Base-by-base conservation (phyloP, 352 stramenopile genomes). In the Thalassiosira livingstoniorum region DNA sequence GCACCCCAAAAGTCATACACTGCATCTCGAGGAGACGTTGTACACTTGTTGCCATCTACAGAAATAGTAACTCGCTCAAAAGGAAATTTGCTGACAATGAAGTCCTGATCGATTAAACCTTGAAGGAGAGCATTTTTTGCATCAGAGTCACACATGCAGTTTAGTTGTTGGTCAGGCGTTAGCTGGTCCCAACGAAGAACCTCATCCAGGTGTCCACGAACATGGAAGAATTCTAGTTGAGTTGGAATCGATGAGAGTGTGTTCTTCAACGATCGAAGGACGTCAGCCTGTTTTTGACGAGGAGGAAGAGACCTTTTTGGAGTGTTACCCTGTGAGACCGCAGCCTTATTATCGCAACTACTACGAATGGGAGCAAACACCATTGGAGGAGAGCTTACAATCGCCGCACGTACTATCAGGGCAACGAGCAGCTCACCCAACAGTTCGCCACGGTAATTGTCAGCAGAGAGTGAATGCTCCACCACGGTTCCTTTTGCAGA, bases 281-380 rank as follows among this genome's bases (percentile, higher is more conserved):
- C 32, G 32, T 65, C 57, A 10, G 57, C 27, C 32, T 65, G 57
- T 13, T 5, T 5, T 34, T 65, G 57, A n/a, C 25, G 23, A 2
- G 27, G 5, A 29, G 57, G 27, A 2, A 65, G 4, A 15, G 57
- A 34, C 3, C 57, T 29, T 2, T n/a, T 31, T n/a, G 57, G 57
- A 45, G 43, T 29, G 32, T 65, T 65, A 18, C 57, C 57, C 7
- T 65, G 57, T 29, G 43, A n/a, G 5, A 65, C 32, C 2, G 47
- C 32, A 10, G 31, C 57, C 29, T 65, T 65, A n/a, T 65, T 65
- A 34, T 65, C 57, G 29, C 57, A 65, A 13, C 57, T 34, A 65
- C 23, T 10, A 47, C 10, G 29, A 27, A 34, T 29, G 2, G 2
- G 10, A 7, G 32, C 47, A 45, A 18, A 42, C 23, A 2, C 11